These are phyloP conservation scores for Mesembryanthemum crystallinum DNA, from an alignment of 148 eudicot genomes.

Conservation along the genomic window DNA sequence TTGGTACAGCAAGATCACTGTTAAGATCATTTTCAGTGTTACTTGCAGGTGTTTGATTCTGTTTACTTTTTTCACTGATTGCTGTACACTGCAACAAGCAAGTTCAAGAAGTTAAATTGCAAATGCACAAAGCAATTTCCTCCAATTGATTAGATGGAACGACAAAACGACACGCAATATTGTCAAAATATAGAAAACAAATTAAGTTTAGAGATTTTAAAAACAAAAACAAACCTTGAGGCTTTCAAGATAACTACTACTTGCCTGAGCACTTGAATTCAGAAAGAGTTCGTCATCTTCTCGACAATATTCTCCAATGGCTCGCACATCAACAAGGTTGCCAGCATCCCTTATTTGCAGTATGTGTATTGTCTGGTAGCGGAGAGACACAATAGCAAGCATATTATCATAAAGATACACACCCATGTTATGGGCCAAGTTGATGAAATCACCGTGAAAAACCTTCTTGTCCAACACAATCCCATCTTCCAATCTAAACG, in stretches of 20 bases:
- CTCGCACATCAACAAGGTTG: constrained; percentile 76
- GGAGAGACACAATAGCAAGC: constrained; percentile 87
- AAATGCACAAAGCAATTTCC: background rate
- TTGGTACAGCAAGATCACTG: constrained; percentile 25
- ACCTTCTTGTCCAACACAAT: constrained; percentile 76
- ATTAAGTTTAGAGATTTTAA: background rate
- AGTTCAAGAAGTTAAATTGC: constrained; percentile 1
- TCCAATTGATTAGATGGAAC: background rate
- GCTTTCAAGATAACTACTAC: constrained; percentile 22
- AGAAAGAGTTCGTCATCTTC: constrained; percentile 97
- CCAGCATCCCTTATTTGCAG: constrained; percentile 94
- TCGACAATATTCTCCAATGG: constrained; percentile 83
- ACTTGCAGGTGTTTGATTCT: constrained; percentile 39
- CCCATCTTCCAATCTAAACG: constrained; percentile 87
- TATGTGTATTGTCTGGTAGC: constrained; percentile 87
- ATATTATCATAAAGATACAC: constrained; percentile 88
- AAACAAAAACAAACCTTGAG: background rate
- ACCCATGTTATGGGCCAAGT: constrained; percentile 77
- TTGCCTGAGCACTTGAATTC: constrained; percentile 79
- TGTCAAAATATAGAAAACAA: too few relatives aligned
- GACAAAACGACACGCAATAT: background rate
- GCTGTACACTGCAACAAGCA: constrained; percentile 40
- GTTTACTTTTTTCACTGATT: constrained; percentile 35
- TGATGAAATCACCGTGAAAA: constrained; percentile 81
- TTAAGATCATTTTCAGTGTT: constrained; percentile 37